Conservation (phyloP, 345 rosid genomes). For the Eutrema heterophyllum region DNA sequence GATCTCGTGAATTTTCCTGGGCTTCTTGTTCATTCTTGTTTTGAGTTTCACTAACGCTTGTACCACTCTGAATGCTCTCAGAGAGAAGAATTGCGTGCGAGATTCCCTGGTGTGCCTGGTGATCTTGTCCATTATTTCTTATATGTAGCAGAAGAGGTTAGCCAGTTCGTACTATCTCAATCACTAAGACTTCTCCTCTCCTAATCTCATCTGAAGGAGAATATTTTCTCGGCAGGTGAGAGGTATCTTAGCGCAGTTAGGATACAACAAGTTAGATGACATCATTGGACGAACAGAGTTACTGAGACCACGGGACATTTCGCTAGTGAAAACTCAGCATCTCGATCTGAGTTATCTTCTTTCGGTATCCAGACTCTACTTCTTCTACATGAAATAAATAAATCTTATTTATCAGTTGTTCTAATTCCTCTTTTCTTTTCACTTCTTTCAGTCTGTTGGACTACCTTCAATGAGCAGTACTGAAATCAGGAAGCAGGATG, state of each 20-base stretch:
- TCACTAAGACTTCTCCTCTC: background rate
- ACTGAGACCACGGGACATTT: slow-evolving; percentile 76
- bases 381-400: background rate
- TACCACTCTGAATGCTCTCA: slow-evolving; percentile 26
- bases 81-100: slow-evolving; percentile 96
- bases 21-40: background rate
- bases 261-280: slow-evolving; percentile 86
- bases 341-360: slow-evolving; percentile 78
- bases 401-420: background rate
- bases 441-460: slow-evolving; percentile 60
- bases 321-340: slow-evolving; percentile 96
- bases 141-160: slow-evolving; percentile 98
- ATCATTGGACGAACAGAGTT: slow-evolving; percentile 80
- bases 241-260: slow-evolving; percentile 88
- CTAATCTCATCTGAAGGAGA: slow-evolving; percentile 1
- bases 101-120: slow-evolving; percentile 99
- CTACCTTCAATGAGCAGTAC: slow-evolving; percentile 86
- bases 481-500: slow-evolving; percentile 79
- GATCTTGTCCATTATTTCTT: slow-evolving; percentile 94
- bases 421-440: background rate
- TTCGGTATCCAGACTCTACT: slow-evolving; percentile 38
- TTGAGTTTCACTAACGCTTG: background rate
- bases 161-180: background rate
- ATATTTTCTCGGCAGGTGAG: slow-evolving; percentile 49
- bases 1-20: background rate